Evolutionary conservation across 495 filamentous ascomycete species (phyloP).

Genomic region (Xylaria telfairii): DNA sequence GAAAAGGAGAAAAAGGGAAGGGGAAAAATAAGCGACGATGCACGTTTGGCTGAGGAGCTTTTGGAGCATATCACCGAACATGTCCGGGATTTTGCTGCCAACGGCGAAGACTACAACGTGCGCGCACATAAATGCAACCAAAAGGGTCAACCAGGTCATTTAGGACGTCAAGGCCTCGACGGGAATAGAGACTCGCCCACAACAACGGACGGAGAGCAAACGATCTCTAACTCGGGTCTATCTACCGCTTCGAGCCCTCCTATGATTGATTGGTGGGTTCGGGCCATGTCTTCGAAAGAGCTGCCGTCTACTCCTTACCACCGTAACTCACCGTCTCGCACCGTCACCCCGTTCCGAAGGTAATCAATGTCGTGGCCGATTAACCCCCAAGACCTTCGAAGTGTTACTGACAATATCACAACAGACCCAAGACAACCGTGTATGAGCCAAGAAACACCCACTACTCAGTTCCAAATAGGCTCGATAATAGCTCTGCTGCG

Average conservation of each 20-base stretch:
- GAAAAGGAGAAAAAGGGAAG: neutral
- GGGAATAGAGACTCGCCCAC: slow-evolving; percentile 38
- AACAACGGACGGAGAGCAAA: slow-evolving; percentile 22
- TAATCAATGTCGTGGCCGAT: neutral
- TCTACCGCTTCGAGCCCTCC: slow-evolving; percentile 19
- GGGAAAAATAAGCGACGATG: neutral
- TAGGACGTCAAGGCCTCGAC: slow-evolving; percentile 34
- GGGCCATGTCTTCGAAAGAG: slow-evolving; percentile 13
- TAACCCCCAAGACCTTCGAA: neutral
- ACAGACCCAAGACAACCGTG: slow-evolving; percentile 17
- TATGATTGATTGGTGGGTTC: slow-evolving; percentile 26
- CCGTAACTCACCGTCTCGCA: slow-evolving; percentile 31
- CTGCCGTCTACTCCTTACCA: neutral
- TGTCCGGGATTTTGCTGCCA: slow-evolving; percentile 11
- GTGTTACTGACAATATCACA: neutral
- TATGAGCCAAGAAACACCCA: slow-evolving; percentile 9
- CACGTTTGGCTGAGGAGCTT: neutral
- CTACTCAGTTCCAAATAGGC: neutral
- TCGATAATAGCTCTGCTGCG: slow-evolving; percentile 7
- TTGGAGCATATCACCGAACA: slow-evolving; percentile 13
- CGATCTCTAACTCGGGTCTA: slow-evolving; percentile 19
- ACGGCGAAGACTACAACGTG: neutral
- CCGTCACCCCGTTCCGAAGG: slow-evolving; percentile 27
- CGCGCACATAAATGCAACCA: slow-evolving; percentile 14
- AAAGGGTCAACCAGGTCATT: slow-evolving; percentile 3